phyloP scores from a whole-genome alignment of 805 yeast genomes.

The Spathaspora passalidarum region DNA sequence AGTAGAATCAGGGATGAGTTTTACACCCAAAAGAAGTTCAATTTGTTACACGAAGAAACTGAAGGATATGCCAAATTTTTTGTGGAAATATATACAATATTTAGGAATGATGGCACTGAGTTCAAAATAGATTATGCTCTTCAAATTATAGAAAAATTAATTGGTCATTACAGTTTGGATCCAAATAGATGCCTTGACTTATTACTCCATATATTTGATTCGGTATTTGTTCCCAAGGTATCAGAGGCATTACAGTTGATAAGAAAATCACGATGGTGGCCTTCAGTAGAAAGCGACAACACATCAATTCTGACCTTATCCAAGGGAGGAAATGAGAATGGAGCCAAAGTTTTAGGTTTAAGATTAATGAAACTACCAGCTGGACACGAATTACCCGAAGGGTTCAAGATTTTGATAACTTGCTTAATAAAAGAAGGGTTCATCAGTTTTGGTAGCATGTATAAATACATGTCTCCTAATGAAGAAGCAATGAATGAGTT shows the following conservation, averaged over 20 bases:
- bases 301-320: slow-evolving; percentile 30
- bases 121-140: slow-evolving; percentile 43
- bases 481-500: slow-evolving; percentile 44
- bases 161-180: slow-evolving; percentile 76
- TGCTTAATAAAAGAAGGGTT: slow-evolving; percentile 64
- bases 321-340: slow-evolving; percentile 54
- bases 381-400: slow-evolving; percentile 38
- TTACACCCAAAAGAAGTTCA: slow-evolving; percentile 55
- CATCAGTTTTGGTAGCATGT: slow-evolving; percentile 60
- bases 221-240: slow-evolving; percentile 42
- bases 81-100: slow-evolving; percentile 44
- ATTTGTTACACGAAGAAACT: slow-evolving; percentile 67
- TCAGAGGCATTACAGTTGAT: slow-evolving; percentile 50
- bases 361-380: slow-evolving; percentile 30
- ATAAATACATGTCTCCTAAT: slow-evolving; percentile 52
- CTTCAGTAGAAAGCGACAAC: slow-evolving; percentile 32
- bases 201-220: slow-evolving; percentile 50
- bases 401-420: slow-evolving; percentile 45
- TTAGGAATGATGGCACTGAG: slow-evolving; percentile 32
- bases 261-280: slow-evolving; percentile 67
- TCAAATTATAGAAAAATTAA: slow-evolving; percentile 51
- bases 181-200: slow-evolving; percentile 67
- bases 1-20: slow-evolving; percentile 38
- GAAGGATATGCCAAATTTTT: slow-evolving; percentile 74
- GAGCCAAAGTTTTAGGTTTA: slow-evolving; percentile 53